phyloP scores from a whole-genome alignment of 169 alveolate genomes.

The Cryptosporidium muris region DNA sequence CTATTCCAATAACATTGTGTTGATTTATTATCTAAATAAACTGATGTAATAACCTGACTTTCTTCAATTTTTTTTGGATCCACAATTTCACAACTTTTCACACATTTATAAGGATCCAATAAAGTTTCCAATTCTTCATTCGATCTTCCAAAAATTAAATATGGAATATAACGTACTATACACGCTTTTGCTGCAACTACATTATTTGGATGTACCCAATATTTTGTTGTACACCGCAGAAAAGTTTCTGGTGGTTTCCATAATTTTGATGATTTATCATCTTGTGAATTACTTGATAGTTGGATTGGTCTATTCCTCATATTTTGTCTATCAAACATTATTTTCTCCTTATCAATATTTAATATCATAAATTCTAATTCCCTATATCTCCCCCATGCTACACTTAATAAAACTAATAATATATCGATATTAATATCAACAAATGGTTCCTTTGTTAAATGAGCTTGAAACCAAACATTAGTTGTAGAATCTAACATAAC shows the following conservation, averaged over 20 bases:
- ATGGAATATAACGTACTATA: slow-evolving; percentile 80
- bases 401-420: slow-evolving; percentile 76
- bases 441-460: slow-evolving; percentile 77
- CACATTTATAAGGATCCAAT: slow-evolving; percentile 68
- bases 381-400: slow-evolving; percentile 77
- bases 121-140: slow-evolving; percentile 74
- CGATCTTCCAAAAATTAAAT: slow-evolving; percentile 79
- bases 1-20: slow-evolving; percentile 78
- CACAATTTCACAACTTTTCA: slow-evolving; percentile 8
- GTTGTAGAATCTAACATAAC: slow-evolving; percentile 74
- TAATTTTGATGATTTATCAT: slow-evolving; percentile 13
- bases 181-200: slow-evolving; percentile 79
- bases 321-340: background rate
- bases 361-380: slow-evolving; percentile 3
- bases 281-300: background rate
- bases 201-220: slow-evolving; percentile 79
- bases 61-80: slow-evolving; percentile 71
- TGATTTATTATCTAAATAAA: slow-evolving; percentile 77
- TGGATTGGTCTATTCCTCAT: background rate
- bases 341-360: background rate
- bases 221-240: slow-evolving; percentile 79
- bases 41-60: slow-evolving; percentile 80
- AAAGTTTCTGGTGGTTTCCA: slow-evolving; percentile 85
- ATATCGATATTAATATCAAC: slow-evolving; percentile 79
- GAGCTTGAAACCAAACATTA: slow-evolving; percentile 79